These are phyloP conservation scores for Arctium lappa DNA, from an alignment of 129 eudicot genomes.

Conservation along the genomic window DNA sequence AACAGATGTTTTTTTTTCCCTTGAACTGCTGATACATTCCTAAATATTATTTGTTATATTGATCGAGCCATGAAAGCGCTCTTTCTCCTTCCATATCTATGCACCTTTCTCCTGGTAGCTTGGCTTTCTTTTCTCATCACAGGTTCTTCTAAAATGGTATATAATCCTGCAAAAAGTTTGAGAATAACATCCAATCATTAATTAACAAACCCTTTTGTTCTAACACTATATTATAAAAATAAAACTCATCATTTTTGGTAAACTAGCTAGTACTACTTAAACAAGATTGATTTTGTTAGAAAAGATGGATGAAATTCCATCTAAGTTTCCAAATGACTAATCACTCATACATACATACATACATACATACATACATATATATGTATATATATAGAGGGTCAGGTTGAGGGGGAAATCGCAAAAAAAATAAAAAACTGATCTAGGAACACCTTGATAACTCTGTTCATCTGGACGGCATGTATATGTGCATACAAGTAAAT, in stretches of 20 bases:
- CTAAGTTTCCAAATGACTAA: neutral
- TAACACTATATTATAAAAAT: neutral
- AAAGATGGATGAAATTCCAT: neutral
- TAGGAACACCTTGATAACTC: too few relatives aligned
- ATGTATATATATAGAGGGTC: neutral
- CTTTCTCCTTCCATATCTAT: constrained; percentile 34
- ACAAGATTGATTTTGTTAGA: neutral
- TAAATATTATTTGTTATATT: constrained; percentile 22
- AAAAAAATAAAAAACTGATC: too few relatives aligned
- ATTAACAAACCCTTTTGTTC: neutral
- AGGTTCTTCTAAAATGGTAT: constrained; percentile 63
- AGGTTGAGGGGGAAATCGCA: too few relatives aligned
- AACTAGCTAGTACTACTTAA: neutral
- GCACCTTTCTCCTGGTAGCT: constrained; percentile 34
- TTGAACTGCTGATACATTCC: constrained; percentile 22
- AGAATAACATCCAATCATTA: neutral
- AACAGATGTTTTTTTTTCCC: neutral
- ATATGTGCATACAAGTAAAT: too few relatives aligned
- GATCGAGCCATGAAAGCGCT: constrained; percentile 20
- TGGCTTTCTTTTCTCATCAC: constrained; percentile 24
- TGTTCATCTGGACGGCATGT: too few relatives aligned
- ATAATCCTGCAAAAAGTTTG: constrained; percentile 45
- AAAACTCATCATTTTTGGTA: neutral
- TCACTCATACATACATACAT: too few relatives aligned
- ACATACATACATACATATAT: too few relatives aligned